Conservation (phyloP, 768 basidiomycete species). For the Pholiota conissans region DNA sequence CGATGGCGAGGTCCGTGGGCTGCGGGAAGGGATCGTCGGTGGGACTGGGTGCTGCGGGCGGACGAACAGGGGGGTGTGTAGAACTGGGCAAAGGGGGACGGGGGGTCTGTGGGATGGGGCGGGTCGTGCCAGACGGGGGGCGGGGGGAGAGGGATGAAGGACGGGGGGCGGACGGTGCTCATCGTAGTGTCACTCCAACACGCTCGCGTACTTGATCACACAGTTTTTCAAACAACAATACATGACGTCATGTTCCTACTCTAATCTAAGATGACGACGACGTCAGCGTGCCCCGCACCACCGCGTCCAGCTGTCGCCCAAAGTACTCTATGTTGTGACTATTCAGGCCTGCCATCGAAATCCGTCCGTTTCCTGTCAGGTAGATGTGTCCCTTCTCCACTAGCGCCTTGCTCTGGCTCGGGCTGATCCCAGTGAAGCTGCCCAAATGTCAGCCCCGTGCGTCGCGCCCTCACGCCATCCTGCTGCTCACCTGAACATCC, state of each 20-base stretch:
- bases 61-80: constrained; percentile 42
- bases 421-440: constrained; percentile 83
- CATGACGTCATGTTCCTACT: constrained; percentile 34
- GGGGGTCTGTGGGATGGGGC: constrained; percentile 31
- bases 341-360: constrained; percentile 95
- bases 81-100: constrained; percentile 37
- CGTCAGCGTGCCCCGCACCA: constrained; percentile 40
- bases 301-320: constrained; percentile 68
- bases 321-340: constrained; percentile 74
- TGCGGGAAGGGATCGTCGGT: constrained; percentile 22
- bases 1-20: constrained; percentile 35
- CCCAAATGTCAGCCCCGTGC: constrained; percentile 3
- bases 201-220: constrained; percentile 9
- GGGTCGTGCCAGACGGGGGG: constrained; percentile 37
- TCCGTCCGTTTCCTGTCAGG: constrained; percentile 83
- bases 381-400: constrained; percentile 79
- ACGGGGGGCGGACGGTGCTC: constrained; percentile 20
- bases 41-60: constrained; percentile 11
- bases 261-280: constrained; percentile 28
- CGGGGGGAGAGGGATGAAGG: constrained; percentile 36
- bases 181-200: constrained; percentile 13
- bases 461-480: not conserved
- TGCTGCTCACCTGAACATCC: constrained; percentile 83
- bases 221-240: constrained; percentile 24
- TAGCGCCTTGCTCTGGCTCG: constrained; percentile 64